These are phyloP conservation scores for Pseudopithomyces chartarum DNA, from an alignment of 2,329 filamentous ascomycete species.

Conservation along the genomic window DNA sequence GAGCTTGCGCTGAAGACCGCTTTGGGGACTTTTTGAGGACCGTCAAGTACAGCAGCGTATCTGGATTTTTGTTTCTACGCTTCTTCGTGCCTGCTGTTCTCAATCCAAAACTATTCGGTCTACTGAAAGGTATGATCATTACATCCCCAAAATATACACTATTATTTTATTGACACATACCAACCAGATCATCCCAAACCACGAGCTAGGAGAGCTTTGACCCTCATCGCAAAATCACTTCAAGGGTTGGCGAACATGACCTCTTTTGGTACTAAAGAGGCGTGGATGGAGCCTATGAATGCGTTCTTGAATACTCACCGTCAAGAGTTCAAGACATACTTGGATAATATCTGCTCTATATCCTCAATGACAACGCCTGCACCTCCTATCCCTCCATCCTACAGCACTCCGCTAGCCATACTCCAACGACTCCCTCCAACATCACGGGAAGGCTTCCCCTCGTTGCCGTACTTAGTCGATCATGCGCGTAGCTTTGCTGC, in stretches of 20 bases:
- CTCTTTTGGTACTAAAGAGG: slow-evolving; percentile 90
- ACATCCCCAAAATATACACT: background rate
- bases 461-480: slow-evolving; percentile 90
- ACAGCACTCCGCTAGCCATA: slow-evolving; percentile 91
- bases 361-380: slow-evolving; percentile 66
- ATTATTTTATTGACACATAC: slow-evolving; percentile 12
- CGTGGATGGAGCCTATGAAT: slow-evolving; percentile 99
- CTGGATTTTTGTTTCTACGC: slow-evolving; percentile 89
- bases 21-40: slow-evolving; percentile 92
- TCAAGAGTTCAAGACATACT: slow-evolving; percentile 81
- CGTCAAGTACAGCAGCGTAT: slow-evolving; percentile 91
- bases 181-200: slow-evolving; percentile 76
- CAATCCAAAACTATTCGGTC: slow-evolving; percentile 90
- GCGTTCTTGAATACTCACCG: slow-evolving; percentile 77
- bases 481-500: slow-evolving; percentile 83
- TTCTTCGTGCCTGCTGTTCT: slow-evolving; percentile 97
- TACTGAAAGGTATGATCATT: slow-evolving; percentile 67
- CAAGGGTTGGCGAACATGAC: slow-evolving; percentile 91
- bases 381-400: slow-evolving; percentile 75
- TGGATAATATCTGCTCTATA: slow-evolving; percentile 85
- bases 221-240: slow-evolving; percentile 88
- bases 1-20: slow-evolving; percentile 89
- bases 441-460: slow-evolving; percentile 89
- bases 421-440: slow-evolving; percentile 78
- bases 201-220: slow-evolving; percentile 84